phyloP scores from a whole-genome alignment of 495 filamentous ascomycete genomes.

The Terfezia claveryi region DNA sequence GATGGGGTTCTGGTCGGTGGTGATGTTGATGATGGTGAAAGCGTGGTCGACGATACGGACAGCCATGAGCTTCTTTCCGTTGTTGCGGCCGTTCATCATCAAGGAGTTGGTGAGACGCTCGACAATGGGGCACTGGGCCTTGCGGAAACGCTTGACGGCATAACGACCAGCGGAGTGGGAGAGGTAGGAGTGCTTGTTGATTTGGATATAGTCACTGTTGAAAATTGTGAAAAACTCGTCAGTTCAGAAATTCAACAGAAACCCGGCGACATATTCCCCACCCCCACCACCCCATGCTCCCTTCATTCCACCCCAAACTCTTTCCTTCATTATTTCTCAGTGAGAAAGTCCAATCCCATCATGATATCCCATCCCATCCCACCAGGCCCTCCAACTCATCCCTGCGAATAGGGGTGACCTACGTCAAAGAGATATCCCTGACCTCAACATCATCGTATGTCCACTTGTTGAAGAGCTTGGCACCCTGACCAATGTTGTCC shows the following conservation, averaged over 20 bases:
- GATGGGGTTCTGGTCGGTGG: conserved; percentile 99
- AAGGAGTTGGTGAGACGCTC: conserved; percentile 99
- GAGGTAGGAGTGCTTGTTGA: conserved; percentile 93
- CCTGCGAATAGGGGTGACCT: conserved; percentile 26
- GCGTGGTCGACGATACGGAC: conserved; percentile 96
- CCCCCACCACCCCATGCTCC: conserved; percentile 1
- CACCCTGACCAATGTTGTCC: conserved; percentile 60
- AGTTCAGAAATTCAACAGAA: not conserved
- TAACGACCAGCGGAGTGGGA: conserved; percentile 97
- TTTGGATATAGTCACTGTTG: conserved; percentile 94
- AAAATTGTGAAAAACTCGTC: not conserved
- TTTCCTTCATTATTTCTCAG: not conserved
- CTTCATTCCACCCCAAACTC: not conserved
- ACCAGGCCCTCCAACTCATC: not conserved
- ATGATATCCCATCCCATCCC: not conserved
- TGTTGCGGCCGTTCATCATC: conserved; percentile 99
- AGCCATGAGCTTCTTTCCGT: conserved; percentile 99
- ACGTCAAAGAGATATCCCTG: conserved; percentile 98
- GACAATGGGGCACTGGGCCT: conserved; percentile 99
- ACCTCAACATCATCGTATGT: conserved; percentile 99
- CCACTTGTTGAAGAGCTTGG: conserved; percentile 96
- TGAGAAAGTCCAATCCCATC: not conserved
- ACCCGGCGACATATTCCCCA: not conserved
- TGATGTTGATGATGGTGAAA: conserved; percentile 99
- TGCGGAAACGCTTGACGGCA: conserved; percentile 98